Evolutionary conservation across 228 moss, liverwort and hornwort genomes (phyloP), one percentile per base, ranked within the genome.

Genomic region (Sphagnum fallax): DNA sequence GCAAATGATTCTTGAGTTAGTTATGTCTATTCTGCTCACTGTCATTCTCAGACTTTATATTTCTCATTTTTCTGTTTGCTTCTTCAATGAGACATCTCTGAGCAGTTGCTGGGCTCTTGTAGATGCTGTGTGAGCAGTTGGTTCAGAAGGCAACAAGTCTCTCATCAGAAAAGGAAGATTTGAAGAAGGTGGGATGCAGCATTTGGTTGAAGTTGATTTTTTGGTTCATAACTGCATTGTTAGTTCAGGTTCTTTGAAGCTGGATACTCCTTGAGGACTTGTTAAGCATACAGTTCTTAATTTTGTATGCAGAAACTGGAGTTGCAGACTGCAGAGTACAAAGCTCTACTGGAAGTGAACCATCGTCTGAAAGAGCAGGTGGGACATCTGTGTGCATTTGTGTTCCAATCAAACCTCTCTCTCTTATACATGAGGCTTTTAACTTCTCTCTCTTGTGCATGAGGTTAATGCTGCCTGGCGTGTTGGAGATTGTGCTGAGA

Each of bases 111-210:
- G 55, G 6, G 11, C 4, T 14, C 12, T 53, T 69, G 32, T 68
- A 88, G 88, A 80, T 78, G 10, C 62, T 90, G 14, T 91, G 91
- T 64, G 97, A 97, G 75, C 90, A 93, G 58, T 80, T 90, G 65
- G 79, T 90, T 65, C 81, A 77, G 69, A 91, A 84, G 77, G 82
- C 93, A 16, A 79, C 84, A 62, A 65, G 71, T 50, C 85, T 93
- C 48, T 67, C 83, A 50, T 52, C 62, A 8, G 94, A 93, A 68
- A 91, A 94, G 64, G 92, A 87, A 12, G 63, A 59, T 50, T 49
- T 98, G 12, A 76, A 70, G 71, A 74, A 87, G 87, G 98, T 97
- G 53, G 62, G 78, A 77, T 62, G 16, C 5, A 9, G 52, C 4
- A 16, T 8, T 10, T 12, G 62, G 13, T 16, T 13, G 13, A 65